Evolutionary conservation across 2,329 filamentous ascomycete genomes (phyloP), one percentile per base, ranked within the genome.

Genomic region (Madurella fahalii): DNA sequence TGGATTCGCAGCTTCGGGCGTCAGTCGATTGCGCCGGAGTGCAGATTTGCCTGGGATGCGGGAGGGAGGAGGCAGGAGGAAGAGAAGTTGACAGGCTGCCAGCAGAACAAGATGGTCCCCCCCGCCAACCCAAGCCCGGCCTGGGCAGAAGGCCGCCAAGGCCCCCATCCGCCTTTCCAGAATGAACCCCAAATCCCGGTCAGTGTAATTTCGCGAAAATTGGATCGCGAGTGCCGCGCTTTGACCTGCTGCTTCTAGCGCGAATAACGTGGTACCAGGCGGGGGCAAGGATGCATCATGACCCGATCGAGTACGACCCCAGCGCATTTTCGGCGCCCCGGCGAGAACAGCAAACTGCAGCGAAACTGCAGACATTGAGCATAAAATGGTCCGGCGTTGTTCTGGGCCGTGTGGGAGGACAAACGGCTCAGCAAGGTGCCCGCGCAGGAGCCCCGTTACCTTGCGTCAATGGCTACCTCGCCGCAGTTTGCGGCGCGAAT

Each of bases 171-270:
- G 31, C 34, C 41, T 17, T 47, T 53, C 54, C 47, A 47, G 30
- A 50, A 50, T n/a, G 18, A 46, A 50, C 34, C 13, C 25, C 45
- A n/a, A 39, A 53, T 53, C 54, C 54, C 11, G 42, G 54, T 53
- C 47, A 42, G 12, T 15, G 50, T 40, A 57, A 57, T 57, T 57
- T 57, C 50, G 43, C 47, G 44, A 53, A 53, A 53, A 50, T 50
- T 52, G 54, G 45, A 47, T 50, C 54, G 50, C 43, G 51, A 47
- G 9, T 16, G n/a, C 41, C 47, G 30, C 50, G 54, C 54, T 57
- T 50, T 50, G 54, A 47, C 54, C 41, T 50, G 41, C 41, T n/a
- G 34, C 8, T 32, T 20, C 41, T 41, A 37, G 47, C 34, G 37
- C 31, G 4, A 12, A 11, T 9, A 37, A 42, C 39, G 48, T 43